Conservation (phyloP, 345 rosid genomes). For the Iberis pinnata region DNA sequence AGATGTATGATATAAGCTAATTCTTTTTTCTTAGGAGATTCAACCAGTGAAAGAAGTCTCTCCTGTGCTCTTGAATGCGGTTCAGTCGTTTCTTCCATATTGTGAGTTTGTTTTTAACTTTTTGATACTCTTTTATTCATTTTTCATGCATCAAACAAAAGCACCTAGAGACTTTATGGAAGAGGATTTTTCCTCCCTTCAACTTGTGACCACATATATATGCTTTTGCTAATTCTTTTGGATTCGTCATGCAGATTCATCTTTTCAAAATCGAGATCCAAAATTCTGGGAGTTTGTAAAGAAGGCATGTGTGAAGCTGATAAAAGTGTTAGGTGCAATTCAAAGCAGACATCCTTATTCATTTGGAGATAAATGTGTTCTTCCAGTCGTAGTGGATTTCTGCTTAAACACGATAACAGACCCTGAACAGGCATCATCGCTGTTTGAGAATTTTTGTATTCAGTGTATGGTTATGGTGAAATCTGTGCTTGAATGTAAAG, state of each 20-base stretch:
- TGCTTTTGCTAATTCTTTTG: slow-evolving; percentile 12
- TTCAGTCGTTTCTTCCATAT: slow-evolving; percentile 75
- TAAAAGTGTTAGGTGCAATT: slow-evolving; percentile 79
- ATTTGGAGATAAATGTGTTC: slow-evolving; percentile 83
- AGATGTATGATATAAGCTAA: slow-evolving; percentile 16
- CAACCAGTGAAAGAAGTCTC: slow-evolving; percentile 83
- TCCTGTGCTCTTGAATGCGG: slow-evolving; percentile 69
- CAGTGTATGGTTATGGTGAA: slow-evolving; percentile 98
- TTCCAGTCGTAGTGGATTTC: slow-evolving; percentile 75
- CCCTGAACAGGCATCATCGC: slow-evolving; percentile 49
- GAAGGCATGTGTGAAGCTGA: slow-evolving; percentile 81
- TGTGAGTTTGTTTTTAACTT: slow-evolving; percentile 52
- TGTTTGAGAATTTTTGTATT: slow-evolving; percentile 73
- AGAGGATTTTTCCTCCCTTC: neutral
- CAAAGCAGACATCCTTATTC: slow-evolving; percentile 92
- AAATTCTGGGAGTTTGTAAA: slow-evolving; percentile 70
- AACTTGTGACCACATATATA: too few relatives aligned
- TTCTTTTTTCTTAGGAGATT: slow-evolving; percentile 52
- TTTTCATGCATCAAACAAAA: slow-evolving; percentile 9
- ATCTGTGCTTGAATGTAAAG: slow-evolving; percentile 82
- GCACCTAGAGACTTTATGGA: neutral
- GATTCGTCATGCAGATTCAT: slow-evolving; percentile 48
- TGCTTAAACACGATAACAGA: slow-evolving; percentile 80
- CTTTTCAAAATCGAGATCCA: slow-evolving; percentile 58
- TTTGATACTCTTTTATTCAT: neutral